A percentile compares a stretch with the other conserved stretches of the same genome.
Conservation (phyloP, 129 eudicot genomes). For the Flaveria linearis region DNA sequence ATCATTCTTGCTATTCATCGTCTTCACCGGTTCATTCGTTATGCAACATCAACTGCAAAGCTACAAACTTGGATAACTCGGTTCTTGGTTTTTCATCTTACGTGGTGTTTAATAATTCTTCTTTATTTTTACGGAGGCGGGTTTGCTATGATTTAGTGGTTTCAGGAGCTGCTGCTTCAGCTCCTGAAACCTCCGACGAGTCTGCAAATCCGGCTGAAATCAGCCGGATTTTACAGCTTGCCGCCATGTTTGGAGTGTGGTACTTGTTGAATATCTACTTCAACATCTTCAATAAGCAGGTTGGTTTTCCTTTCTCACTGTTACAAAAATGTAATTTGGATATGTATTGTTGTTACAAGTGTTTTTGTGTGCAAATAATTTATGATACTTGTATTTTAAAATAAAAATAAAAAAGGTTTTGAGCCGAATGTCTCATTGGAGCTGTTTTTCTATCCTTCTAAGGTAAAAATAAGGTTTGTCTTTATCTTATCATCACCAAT, state of each 20-base stretch:
- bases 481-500: too few relatives aligned
- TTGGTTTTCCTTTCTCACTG: neutral
- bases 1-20: neutral
- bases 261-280: conserved; percentile 77
- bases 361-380: too few relatives aligned
- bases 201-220: conserved; percentile 17
- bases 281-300: conserved; percentile 98
- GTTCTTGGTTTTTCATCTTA: conserved; percentile 18
- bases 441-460: too few relatives aligned
- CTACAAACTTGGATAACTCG: neutral
- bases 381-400: too few relatives aligned
- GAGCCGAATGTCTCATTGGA: too few relatives aligned
- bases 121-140: conserved; percentile 13
- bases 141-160: conserved; percentile 32
- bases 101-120: conserved; percentile 8
- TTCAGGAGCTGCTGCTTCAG: conserved; percentile 35
- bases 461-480: too few relatives aligned
- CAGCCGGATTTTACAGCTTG: conserved; percentile 56
- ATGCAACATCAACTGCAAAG: conserved; percentile 14
- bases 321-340: too few relatives aligned
- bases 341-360: too few relatives aligned
- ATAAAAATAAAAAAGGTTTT: too few relatives aligned
- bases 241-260: conserved; percentile 80
- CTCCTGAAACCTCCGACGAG: conserved; percentile 41
- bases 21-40: neutral